Base-by-base conservation (phyloP, 495 filamentous ascomycete genomes). In the Recurvomyces mirabilis region DNA sequence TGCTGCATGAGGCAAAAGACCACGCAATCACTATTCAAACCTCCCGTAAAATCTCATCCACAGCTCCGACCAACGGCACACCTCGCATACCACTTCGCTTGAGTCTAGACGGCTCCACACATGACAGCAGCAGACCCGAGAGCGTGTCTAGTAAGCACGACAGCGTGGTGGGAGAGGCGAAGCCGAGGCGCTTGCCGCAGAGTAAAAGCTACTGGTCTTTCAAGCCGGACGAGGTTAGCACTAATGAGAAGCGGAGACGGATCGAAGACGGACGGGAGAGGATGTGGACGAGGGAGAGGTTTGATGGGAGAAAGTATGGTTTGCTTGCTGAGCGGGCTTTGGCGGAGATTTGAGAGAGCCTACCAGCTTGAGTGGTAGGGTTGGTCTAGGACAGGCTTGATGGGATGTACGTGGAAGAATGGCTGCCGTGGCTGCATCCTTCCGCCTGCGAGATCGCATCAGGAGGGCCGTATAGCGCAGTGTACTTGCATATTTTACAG, bases 271-370 rank as follows among this genome's bases (percentile, higher is more conserved):
- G 39, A 4, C 44, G 45, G 26, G 15, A 22, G 35, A 40, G 51
- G 19, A 46, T 45, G 10, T 49, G 46, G 51, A n/a, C 5, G 29
- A n/a, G 46, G 46, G 18, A 41, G 41, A 30, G 51, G 22, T 54
- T 54, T 33, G 41, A 46, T 2, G n/a, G 22, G 29, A 32, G 22
- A 36, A 54, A 28, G 46, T 54, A 54, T 46, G 19, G 23, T 26
- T 22, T 24, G 22, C 25, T 54, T 32, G 51, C 41, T 19, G 51
- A 44, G 24, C 13, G 14, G 29, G 51, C 46, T 10, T 15, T 49
- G 24, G 46, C 25, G 19, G 51, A 54, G 41, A 28, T 54, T 9
- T 54, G 43, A 52, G 46, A 7, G 38, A n/a, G n/a, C n/a, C n/a
- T n/a, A n/a, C n/a, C n/a, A n/a, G n/a, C n/a, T n/a, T n/a, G n/a